These are phyloP conservation scores for Vinca major DNA, from an alignment of 305 asterid genomes.

Conservation along the genomic window DNA sequence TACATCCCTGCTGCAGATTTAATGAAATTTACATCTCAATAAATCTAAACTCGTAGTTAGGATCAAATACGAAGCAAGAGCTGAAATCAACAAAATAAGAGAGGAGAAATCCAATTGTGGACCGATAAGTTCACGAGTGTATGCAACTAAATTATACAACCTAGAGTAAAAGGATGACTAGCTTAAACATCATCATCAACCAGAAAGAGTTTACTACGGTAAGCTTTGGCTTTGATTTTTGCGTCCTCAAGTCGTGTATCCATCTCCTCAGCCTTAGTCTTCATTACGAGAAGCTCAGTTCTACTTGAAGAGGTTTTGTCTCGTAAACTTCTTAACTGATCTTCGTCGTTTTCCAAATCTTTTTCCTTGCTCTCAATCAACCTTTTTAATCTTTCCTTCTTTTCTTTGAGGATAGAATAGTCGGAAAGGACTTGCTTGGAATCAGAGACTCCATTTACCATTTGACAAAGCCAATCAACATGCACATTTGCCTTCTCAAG, in stretches of 20 bases:
- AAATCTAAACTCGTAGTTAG: no score
- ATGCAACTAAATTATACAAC: no score
- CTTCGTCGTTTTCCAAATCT: not conserved
- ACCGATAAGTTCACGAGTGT: no score
- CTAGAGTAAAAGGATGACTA: no score
- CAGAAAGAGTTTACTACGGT: not conserved
- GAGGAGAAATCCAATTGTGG: no score
- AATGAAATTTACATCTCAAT: no score
- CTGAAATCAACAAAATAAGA: not conserved
- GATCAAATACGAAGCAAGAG: not conserved
- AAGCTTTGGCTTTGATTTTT: not conserved
- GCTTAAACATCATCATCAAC: not conserved
- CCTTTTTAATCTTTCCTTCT: not conserved
- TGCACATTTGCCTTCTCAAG: conserved; percentile 17
- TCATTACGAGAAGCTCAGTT: conserved; percentile 10
- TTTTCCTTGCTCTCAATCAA: conserved; percentile 18
- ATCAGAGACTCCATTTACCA: conserved; percentile 18
- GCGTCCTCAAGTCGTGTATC: not conserved
- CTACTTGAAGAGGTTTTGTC: not conserved
- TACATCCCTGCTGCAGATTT: not conserved
- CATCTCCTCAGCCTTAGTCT: not conserved
- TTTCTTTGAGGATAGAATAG: conserved; percentile 3
- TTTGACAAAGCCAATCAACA: conserved; percentile 23
- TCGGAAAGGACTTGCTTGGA: conserved; percentile 5
- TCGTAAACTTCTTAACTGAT: conserved; percentile 14